Evolutionary conservation across 1,284 basidiomycete genomes (phyloP), one percentile per base, ranked within the genome.

Genomic region (Laetiporus sulphureus): DNA sequence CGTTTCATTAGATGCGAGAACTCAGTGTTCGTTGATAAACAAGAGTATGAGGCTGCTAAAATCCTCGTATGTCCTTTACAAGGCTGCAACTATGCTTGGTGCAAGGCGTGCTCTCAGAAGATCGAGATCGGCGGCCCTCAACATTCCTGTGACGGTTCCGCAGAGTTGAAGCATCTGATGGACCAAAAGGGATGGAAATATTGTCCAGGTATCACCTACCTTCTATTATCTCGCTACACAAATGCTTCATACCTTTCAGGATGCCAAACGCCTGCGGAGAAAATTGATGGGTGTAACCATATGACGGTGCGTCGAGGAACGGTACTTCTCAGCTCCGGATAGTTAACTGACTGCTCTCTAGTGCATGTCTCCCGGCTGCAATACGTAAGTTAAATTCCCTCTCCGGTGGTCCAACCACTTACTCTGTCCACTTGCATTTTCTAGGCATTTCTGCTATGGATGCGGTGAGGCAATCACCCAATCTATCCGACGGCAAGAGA

Each of bases 241-340:
- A 13, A 16, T 1, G 15, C n/a, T 2, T 22, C 15, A 12, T 5
- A n/a, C n/a, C n/a, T 21, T 27, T 3, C 45, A 79, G 79, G 74
- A 1, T 83, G 79, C 52, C 62, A 65, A 42, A 79, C 78, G 0
- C 75, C 77, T 0, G 70, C 73, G 16, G 72, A 75, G 54, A 83
- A 80, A 54, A 55, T 56, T 1, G 54, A 59, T 1, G 80, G 79
- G 0, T 83, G 79, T 53, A 79, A 82, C 50, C 77, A 83, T 56
- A 78, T 83, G 66, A 74, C 74, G 41, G 79, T 79, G 45, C 49
- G 73, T 55, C 29, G n/a, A n/a, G n/a, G n/a, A n/a, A n/a, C n/a
- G n/a, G n/a, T n/a, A n/a, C n/a, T n/a, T n/a, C 38, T 4, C 32
- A 4, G 5, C 20, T 35, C 16, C 25, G 13, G 7, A 7, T 7